Evolutionary conservation across 2,329 filamentous ascomycete genomes (phyloP).

Genomic region (Stachybotrys elegans): DNA sequence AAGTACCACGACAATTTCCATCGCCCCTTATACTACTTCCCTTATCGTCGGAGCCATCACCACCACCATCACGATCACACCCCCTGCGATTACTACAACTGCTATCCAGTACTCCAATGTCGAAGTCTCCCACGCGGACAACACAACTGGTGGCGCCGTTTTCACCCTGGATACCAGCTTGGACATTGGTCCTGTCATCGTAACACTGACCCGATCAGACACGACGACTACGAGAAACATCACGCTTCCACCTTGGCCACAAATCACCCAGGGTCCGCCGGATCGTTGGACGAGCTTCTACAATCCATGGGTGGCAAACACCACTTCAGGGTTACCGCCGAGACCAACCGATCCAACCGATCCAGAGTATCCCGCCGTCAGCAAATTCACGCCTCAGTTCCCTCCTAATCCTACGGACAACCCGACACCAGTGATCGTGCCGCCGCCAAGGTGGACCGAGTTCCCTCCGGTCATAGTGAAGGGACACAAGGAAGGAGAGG

Average conservation of each 20-base stretch:
- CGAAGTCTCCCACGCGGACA: neutral
- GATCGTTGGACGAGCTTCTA: neutral
- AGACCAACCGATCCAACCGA: neutral
- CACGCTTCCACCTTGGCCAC: neutral
- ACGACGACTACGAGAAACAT: neutral
- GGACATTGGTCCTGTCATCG: neutral
- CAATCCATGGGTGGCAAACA: neutral
- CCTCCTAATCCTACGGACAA: neutral
- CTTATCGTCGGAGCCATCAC: neutral
- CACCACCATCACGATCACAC: neutral
- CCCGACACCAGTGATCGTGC: neutral
- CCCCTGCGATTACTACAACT: neutral
- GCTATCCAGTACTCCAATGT: neutral
- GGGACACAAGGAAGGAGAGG: neutral
- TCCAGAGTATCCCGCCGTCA: neutral
- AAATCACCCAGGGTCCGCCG: neutral
- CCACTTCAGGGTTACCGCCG: neutral
- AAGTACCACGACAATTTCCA: neutral
- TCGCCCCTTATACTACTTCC: neutral
- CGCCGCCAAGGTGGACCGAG: neutral
- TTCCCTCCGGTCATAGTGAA: neutral
- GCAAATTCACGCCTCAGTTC: neutral
- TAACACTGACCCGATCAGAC: neutral
- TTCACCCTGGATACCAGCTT: neutral
- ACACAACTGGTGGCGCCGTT: neutral